Evolutionary conservation across 352 stramenopile species (phyloP).

Genomic region (Pythium insidiosum): DNA sequence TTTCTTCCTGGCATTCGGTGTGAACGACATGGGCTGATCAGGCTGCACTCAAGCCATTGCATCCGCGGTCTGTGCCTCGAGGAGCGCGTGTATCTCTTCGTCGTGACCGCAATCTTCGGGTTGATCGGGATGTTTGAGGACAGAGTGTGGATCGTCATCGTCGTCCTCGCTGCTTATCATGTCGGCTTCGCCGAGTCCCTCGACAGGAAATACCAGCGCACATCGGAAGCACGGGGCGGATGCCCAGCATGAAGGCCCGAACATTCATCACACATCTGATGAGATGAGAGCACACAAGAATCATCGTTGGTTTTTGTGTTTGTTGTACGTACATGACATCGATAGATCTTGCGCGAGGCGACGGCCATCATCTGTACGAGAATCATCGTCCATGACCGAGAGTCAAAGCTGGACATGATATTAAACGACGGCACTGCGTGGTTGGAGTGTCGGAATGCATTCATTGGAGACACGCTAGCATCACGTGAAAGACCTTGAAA

Average conservation of each 20-base stretch:
- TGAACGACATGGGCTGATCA: conserved; percentile 21
- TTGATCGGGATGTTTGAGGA: conserved; percentile 7
- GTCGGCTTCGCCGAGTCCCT: conserved; percentile 16
- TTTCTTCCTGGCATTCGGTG: conserved; percentile 35
- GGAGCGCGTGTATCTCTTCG: conserved; percentile 23
- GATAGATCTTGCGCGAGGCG: conserved; percentile 28
- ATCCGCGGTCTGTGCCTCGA: conserved; percentile 31
- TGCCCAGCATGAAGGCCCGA: too few relatives aligned
- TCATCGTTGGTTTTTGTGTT: neutral
- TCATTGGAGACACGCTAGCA: too few relatives aligned
- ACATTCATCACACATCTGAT: conserved; percentile 55
- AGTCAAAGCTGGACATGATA: too few relatives aligned
- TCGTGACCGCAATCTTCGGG: conserved; percentile 30
- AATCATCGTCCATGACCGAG: too few relatives aligned
- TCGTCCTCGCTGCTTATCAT: too few relatives aligned
- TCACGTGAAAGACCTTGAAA: too few relatives aligned
- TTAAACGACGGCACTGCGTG: too few relatives aligned
- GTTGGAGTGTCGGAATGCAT: too few relatives aligned
- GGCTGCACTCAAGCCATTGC: conserved; percentile 34
- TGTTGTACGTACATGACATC: conserved; percentile 35
- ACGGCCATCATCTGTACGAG: conserved; percentile 64
- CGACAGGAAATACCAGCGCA: conserved; percentile 39
- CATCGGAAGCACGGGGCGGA: conserved; percentile 49
- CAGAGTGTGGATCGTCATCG: conserved; percentile 3
- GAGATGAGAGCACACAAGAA: conserved; percentile 19